Evolutionary conservation across 2,329 filamentous ascomycete genomes (phyloP).

Genomic region (Stachybotrys elegans): DNA sequence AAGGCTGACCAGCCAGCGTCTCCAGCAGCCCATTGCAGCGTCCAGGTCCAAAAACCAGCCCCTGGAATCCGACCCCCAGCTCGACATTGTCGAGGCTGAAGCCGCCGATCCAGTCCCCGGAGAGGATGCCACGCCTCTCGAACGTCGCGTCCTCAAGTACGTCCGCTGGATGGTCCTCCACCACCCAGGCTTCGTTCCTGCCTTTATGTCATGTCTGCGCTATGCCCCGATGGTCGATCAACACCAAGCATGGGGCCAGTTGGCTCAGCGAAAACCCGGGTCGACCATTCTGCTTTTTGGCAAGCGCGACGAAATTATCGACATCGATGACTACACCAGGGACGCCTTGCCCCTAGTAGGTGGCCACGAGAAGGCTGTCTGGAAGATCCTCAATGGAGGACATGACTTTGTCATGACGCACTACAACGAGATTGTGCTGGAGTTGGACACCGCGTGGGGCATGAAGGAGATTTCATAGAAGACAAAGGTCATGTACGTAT

Average conservation of each 20-base stretch:
- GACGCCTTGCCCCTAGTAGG: constrained; percentile 48
- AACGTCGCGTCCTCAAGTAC: constrained; percentile 42
- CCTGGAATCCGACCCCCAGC: constrained; percentile 19
- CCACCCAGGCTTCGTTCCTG: constrained; percentile 53
- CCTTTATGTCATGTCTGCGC: constrained; percentile 55
- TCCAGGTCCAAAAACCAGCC: constrained; percentile 13
- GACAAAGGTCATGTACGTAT: no score
- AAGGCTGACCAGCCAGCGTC: constrained; percentile 39
- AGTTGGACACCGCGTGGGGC: constrained; percentile 45
- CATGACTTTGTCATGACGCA: constrained; percentile 63
- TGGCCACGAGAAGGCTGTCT: constrained; percentile 42
- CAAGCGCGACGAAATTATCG: constrained; percentile 45
- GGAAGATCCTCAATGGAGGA: constrained; percentile 46
- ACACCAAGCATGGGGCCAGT: constrained; percentile 42
- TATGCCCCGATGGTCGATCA: constrained; percentile 49
- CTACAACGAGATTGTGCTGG: constrained; percentile 34
- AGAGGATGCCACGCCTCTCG: constrained; percentile 30
- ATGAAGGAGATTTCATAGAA: constrained; percentile 5
- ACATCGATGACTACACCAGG: constrained; percentile 40
- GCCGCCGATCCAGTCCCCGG: constrained; percentile 23
- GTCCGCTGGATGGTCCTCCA: constrained; percentile 54
- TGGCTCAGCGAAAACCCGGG: constrained; percentile 36
- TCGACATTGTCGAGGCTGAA: constrained; percentile 39
- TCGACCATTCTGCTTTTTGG: constrained; percentile 50
- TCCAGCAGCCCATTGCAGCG: constrained; percentile 45